Percentiles rank a stretch among this genome's conserved stretches.
Conservation (phyloP, 2,329 filamentous ascomycete genomes). For the Sarocladium strictum region DNA sequence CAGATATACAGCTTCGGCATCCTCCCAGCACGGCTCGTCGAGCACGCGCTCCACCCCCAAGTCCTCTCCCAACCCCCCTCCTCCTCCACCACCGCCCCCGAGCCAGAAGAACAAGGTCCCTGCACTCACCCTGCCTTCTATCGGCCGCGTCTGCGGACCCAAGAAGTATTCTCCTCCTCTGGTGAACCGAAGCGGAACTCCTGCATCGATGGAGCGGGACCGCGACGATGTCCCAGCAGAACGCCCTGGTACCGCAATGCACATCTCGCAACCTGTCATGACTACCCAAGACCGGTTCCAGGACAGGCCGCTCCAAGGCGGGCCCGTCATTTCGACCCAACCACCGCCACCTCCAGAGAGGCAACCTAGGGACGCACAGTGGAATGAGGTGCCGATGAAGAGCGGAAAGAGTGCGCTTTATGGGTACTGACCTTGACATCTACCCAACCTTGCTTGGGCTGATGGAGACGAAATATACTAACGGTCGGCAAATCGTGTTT, state of each 20-base stretch:
- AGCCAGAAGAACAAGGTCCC: conserved; percentile 22
- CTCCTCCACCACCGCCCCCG: conserved; percentile 19
- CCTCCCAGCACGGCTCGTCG: not conserved
- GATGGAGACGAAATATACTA: not conserved
- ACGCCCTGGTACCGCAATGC: conserved; percentile 14
- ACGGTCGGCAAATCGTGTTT: not conserved
- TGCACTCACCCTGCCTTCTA: conserved; percentile 29
- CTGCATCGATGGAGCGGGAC: conserved; percentile 15
- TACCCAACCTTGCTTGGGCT: not conserved
- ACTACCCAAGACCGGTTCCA: conserved; percentile 19
- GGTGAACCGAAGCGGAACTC: conserved; percentile 17
- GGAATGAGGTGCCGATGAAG: conserved; percentile 24
- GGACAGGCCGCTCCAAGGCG: conserved; percentile 18
- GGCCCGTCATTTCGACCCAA: not conserved
- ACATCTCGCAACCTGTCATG: conserved; percentile 25
- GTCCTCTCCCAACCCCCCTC: conserved; percentile 19
- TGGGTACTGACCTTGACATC: conserved; percentile 16
- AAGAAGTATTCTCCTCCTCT: conserved; percentile 35
- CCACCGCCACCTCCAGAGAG: conserved; percentile 1
- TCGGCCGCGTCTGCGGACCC: conserved; percentile 31
- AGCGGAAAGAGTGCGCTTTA: conserved; percentile 31
- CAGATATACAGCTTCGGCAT: not conserved
- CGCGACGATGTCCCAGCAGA: conserved; percentile 15
- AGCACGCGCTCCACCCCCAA: conserved; percentile 11
- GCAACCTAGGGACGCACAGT: conserved; percentile 10